Evolutionary conservation across 768 basidiomycete genomes (phyloP).

Genomic region (Phylloporus arenicola): DNA sequence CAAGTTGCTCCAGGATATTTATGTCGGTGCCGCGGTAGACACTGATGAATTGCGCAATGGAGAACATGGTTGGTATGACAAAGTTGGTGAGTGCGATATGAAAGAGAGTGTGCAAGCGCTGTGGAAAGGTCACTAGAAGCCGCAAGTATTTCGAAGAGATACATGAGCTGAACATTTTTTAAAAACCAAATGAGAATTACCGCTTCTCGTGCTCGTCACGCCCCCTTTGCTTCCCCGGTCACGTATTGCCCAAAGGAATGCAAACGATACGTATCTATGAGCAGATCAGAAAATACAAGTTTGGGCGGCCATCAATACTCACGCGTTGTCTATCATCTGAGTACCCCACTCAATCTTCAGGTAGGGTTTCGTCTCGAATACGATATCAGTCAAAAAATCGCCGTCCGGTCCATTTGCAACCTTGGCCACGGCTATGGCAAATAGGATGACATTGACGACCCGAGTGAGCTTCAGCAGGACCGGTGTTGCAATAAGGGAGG

Average conservation of each 20-base stretch:
- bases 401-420: conserved; percentile 9
- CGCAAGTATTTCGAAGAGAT: neutral
- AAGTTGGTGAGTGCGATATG: conserved; percentile 27
- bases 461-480: conserved; percentile 22
- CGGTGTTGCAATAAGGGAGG: conserved; percentile 9
- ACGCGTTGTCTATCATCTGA: conserved; percentile 28
- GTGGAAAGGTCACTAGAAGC: neutral
- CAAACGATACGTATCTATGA: conserved; percentile 6
- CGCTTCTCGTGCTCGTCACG: neutral
- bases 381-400: neutral
- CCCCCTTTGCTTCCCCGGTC: neutral
- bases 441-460: conserved; percentile 19
- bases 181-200: neutral
- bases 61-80: conserved; percentile 16
- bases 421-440: conserved; percentile 11
- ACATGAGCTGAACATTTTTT: neutral
- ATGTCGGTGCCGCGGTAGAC: neutral
- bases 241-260: conserved; percentile 12
- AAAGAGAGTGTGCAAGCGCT: conserved; percentile 16
- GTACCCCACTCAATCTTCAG: conserved; percentile 29
- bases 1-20: neutral
- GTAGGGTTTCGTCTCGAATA: conserved; percentile 18
- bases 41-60: conserved; percentile 8
- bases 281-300: neutral
- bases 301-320: neutral